Percentiles rank a stretch among this genome's conserved stretches.
phyloP scores from a whole-genome alignment of 1,284 basidiomycete genomes.

The Cutaneotrichosporon arboriforme region DNA sequence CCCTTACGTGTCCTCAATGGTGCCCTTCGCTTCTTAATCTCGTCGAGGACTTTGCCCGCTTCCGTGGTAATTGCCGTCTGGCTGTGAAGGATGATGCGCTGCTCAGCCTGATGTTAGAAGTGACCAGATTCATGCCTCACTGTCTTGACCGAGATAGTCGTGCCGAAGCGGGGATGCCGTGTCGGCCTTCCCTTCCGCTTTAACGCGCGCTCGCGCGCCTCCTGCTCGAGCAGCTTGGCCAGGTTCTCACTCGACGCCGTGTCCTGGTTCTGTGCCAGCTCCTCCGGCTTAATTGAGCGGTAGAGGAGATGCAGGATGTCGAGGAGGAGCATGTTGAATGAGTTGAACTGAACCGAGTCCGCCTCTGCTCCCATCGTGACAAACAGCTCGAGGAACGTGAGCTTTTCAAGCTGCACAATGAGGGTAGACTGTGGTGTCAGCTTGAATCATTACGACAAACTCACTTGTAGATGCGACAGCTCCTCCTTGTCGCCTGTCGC shows the following conservation, averaged over 20 bases:
- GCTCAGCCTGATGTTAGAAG: conserved; percentile 36
- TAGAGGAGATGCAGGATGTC: conserved; percentile 86
- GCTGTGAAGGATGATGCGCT: conserved; percentile 64
- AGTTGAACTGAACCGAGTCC: conserved; percentile 66
- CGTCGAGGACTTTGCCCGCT: conserved; percentile 69
- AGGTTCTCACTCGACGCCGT: conserved; percentile 63
- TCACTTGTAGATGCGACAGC: conserved; percentile 63
- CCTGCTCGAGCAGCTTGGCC: conserved; percentile 64
- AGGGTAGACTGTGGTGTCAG: conserved; percentile 56
- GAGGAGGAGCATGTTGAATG: conserved; percentile 78
- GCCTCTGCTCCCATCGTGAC: conserved; percentile 75
- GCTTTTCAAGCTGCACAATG: conserved; percentile 63
- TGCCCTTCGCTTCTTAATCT: conserved; percentile 62
- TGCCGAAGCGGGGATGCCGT: conserved; percentile 88
- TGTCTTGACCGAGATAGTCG: conserved; percentile 73
- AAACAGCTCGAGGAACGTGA: conserved; percentile 69
- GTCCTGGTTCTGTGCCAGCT: conserved; percentile 61
- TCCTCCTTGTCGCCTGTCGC: conserved; percentile 69
- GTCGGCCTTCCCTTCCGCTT: conserved; percentile 53
- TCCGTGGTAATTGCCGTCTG: conserved; percentile 74
- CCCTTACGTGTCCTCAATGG: conserved; percentile 55
- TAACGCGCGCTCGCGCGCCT: conserved; percentile 60
- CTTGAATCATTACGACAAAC: not conserved
- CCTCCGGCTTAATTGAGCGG: conserved; percentile 63
- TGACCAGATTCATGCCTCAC: conserved; percentile 34